phyloP scores from a whole-genome alignment of 495 filamentous ascomycete species.

The Penicillium samsonianum region DNA sequence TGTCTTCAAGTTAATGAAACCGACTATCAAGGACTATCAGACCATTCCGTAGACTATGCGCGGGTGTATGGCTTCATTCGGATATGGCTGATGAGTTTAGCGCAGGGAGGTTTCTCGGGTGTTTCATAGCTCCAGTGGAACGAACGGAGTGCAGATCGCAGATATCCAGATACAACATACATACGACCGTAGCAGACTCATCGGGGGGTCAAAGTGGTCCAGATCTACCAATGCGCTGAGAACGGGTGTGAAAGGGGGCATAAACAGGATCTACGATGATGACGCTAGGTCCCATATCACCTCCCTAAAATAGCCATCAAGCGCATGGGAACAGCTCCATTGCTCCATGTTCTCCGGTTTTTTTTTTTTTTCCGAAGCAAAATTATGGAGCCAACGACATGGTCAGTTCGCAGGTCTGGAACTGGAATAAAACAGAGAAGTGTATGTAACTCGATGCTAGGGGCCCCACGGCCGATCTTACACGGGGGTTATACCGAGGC shows the following conservation, averaged over 20 bases:
- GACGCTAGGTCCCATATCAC: slow-evolving; percentile 9
- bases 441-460: slow-evolving; percentile 1
- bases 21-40: slow-evolving; percentile 9
- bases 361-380: background rate
- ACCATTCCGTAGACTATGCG: slow-evolving; percentile 2
- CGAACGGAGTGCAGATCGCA: slow-evolving; percentile 8
- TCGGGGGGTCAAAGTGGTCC: background rate
- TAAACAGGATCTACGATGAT: slow-evolving; percentile 7
- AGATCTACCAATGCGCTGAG: background rate
- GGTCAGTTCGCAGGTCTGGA: slow-evolving; percentile 6
- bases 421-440: background rate
- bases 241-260: background rate
- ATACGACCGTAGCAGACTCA: slow-evolving; percentile 9
- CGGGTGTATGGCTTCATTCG: slow-evolving; percentile 7
- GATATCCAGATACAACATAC: slow-evolving; percentile 4
- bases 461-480: slow-evolving; percentile 17
- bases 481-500: slow-evolving; percentile 26
- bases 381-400: background rate
- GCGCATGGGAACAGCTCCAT: slow-evolving; percentile 1
- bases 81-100: background rate
- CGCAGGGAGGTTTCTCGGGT: slow-evolving; percentile 2
- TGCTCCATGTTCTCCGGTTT: background rate
- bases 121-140: slow-evolving; percentile 9
- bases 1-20: background rate
- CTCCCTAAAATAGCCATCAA: slow-evolving; percentile 16